Base-by-base conservation (phyloP, 139 green algal genomes). In the Micromonas commoda region DNA sequence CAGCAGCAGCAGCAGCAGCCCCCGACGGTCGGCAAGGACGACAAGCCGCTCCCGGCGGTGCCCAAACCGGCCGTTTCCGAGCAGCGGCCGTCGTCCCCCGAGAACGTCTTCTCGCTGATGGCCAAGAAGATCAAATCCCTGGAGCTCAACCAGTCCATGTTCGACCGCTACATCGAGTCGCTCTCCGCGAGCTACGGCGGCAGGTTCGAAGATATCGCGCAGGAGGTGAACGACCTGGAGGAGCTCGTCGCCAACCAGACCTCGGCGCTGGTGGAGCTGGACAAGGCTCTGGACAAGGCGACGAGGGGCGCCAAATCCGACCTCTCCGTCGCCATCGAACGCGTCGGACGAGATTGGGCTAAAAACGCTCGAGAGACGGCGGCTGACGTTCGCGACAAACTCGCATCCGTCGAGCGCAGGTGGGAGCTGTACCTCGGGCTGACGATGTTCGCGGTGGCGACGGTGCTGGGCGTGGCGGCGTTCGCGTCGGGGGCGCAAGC, bases 131-230 rank as follows among this genome's bases (percentile, higher is more conserved):
- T 87, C 26, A 84, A 85, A 52, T 24, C 31, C 20, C 60, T 86
- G 63, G 83, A 87, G 74, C 45, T 83, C 19, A 86, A 87, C 67
- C 76, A 81, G 39, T 73, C 73, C 9, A 16, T 87, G 39, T 71
- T 87, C n/a, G 69, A 86, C 28, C 60, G 72, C 19, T 87, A 87
- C 73, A 38, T 86, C 26, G 82, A 83, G 21, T 57, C 82, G 33
- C 54, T 86, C 31, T 78, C 53, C 53, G 32, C 21, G 31, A 26
- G 51, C 3, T 86, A 80, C 76, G 63, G 29, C 0, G 64, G 24
- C 16, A 31, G 29, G 5, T 80, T 86, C 21, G 72, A 71, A 31
- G 82, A 85, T 28, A 34, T 78, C 5, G 32, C 21, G n/a, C 24
- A 38, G 38, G 72, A 75, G 35, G 53, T 75, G 23, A 37, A 60